Evolutionary conservation across 1,284 basidiomycete genomes (phyloP).

Genomic region (Cryptococcus wingfieldii): DNA sequence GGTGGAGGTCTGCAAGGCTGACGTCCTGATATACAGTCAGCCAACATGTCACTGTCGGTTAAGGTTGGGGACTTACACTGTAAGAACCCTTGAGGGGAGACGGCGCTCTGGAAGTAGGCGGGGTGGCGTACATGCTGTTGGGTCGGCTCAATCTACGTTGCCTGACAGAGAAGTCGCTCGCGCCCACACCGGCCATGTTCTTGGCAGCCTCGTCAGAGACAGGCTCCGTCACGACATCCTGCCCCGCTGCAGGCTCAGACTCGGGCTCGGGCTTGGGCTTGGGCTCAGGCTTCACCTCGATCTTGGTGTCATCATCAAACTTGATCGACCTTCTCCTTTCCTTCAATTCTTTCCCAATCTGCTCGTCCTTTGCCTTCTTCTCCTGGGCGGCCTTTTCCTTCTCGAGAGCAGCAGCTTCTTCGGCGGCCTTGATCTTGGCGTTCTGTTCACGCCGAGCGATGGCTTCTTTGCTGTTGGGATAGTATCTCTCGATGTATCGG

Average conservation of each 20-base stretch:
- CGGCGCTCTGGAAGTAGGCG: not conserved
- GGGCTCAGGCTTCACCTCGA: not conserved
- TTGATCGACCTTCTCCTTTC: not conserved
- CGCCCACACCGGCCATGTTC: slow-evolving; percentile 21
- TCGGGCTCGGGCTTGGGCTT: not conserved
- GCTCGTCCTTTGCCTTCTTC: not conserved
- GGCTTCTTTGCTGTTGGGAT: not conserved
- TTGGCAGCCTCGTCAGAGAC: not conserved
- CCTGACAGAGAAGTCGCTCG: slow-evolving; percentile 1
- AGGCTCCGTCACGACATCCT: no score
- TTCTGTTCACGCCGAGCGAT: not conserved
- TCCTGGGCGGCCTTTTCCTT: not conserved
- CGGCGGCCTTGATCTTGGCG: not conserved
- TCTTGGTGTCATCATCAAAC: not conserved
- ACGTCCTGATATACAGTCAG: slow-evolving; percentile 1
- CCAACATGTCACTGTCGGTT: not conserved
- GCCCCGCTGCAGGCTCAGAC: no score
- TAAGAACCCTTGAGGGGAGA: not conserved
- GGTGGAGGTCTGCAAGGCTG: not conserved
- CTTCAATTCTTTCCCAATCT: not conserved
- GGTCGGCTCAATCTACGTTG: slow-evolving; percentile 5
- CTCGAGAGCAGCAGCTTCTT: not conserved
- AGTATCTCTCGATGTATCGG: not conserved
- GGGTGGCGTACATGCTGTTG: slow-evolving; percentile 10
- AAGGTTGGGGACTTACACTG: not conserved